Percentiles rank a stretch among this genome's conserved stretches.
These are phyloP conservation scores for Verticillium zaregamsianum DNA, from an alignment of 2,329 filamentous ascomycete genomes.

Conservation along the genomic window DNA sequence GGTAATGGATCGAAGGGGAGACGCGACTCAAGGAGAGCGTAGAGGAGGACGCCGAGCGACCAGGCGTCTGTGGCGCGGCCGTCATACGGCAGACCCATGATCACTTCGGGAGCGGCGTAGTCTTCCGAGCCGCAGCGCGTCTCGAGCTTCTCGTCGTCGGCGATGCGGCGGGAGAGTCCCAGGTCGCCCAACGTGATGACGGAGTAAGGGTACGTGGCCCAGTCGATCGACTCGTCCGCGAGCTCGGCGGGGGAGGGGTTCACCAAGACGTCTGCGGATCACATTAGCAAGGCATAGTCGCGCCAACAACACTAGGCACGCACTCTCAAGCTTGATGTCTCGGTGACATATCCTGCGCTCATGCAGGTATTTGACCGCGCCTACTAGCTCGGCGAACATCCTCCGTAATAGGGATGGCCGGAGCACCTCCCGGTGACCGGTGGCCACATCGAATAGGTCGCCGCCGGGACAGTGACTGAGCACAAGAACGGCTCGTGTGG, in stretches of 20 bases:
- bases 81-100: slow-evolving; percentile 93
- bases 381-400: slow-evolving; percentile 86
- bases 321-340: slow-evolving; percentile 95
- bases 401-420: slow-evolving; percentile 68
- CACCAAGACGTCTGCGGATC: slow-evolving; percentile 73
- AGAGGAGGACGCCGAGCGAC: slow-evolving; percentile 90
- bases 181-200: slow-evolving; percentile 88
- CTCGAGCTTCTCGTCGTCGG: slow-evolving; percentile 82
- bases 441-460: slow-evolving; percentile 91
- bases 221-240: slow-evolving; percentile 59
- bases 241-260: slow-evolving; percentile 71
- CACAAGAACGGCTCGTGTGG: slow-evolving; percentile 76
- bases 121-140: slow-evolving; percentile 95
- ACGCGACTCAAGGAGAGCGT: slow-evolving; percentile 88
- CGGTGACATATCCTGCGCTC: slow-evolving; percentile 83
- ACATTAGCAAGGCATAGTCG: not conserved
- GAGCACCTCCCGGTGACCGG: slow-evolving; percentile 63
- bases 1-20: slow-evolving; percentile 90
- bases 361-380: slow-evolving; percentile 83
- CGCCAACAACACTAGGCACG: slow-evolving; percentile 27
- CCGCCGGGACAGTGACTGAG: slow-evolving; percentile 91
- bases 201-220: slow-evolving; percentile 72
- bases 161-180: slow-evolving; percentile 80
- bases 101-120: slow-evolving; percentile 93
- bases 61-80: slow-evolving; percentile 89